Evolutionary conservation across 352 stramenopile species (phyloP).

Genomic region (Ophiocytium majus): DNA sequence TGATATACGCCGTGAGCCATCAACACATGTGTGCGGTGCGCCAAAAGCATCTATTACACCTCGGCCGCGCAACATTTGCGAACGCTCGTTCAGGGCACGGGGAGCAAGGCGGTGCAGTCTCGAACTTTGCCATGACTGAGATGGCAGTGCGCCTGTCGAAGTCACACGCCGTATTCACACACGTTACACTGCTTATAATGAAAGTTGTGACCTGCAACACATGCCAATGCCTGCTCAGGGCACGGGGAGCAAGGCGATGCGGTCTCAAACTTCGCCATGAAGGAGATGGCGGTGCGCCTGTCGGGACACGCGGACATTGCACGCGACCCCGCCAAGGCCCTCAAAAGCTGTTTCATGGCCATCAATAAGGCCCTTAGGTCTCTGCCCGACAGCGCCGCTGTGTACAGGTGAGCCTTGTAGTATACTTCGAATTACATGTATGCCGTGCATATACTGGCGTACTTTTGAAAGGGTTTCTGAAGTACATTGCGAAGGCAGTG

Average conservation of each 20-base stretch:
- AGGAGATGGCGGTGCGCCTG: conserved; percentile 62
- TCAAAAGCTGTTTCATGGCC: conserved; percentile 68
- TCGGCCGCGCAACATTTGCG: too few relatives aligned
- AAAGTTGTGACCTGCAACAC: too few relatives aligned
- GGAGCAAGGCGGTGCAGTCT: conserved; percentile 64
- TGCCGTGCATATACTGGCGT: background rate
- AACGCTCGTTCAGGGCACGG: conserved; percentile 44
- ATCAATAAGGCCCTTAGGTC: conserved; percentile 63
- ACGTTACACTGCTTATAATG: too few relatives aligned
- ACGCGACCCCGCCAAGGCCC: conserved; percentile 61
- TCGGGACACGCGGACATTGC: conserved; percentile 54
- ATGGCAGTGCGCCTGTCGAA: conserved; percentile 58
- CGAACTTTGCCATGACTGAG: conserved; percentile 68
- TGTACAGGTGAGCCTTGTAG: background rate
- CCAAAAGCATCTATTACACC: too few relatives aligned
- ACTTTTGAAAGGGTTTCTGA: too few relatives aligned
- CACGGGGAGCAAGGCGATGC: conserved; percentile 61
- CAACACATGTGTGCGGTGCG: too few relatives aligned
- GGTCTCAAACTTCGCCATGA: conserved; percentile 69
- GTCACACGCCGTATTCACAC: too few relatives aligned
- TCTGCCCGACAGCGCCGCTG: background rate
- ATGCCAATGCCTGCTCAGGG: background rate
- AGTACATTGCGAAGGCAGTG: too few relatives aligned
- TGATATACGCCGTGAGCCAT: too few relatives aligned
- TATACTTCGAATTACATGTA: background rate